Base-by-base conservation (phyloP, 1,284 basidiomycete species). In the Schizophyllum commune region DNA sequence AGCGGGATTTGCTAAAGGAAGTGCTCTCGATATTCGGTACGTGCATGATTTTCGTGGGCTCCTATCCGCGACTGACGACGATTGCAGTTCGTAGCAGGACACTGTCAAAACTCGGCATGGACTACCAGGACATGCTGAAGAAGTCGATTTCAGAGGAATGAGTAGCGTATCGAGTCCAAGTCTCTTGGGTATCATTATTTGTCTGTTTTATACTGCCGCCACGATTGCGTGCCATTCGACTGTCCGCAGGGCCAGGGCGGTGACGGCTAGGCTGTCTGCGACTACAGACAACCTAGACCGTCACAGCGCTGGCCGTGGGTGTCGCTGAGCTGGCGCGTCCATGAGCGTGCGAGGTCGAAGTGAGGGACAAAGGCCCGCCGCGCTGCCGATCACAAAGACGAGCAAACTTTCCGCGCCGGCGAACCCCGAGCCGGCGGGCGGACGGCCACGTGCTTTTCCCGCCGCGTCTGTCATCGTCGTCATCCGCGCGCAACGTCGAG, bases 1-100 rank as follows among this genome's bases (percentile, higher is more conserved):
- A 95, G 71, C 84, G 92, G 22, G 91, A 94, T 66, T 72, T 96
- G 47, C 74, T 94, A 52, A 86, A 83, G 64, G 92, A 94, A 61
- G 88, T 95, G 1, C 69, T 94, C 33, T 76, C 76, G n/a, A 77
- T 88, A 34, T 90, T 94, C 69, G 85, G 91, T 92, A 65, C 61
- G 83, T 58, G 72, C 27, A 21, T 53, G 56, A 6, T 47, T 53
- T 32, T 58, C 1, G 55, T 32, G 13, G 58, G 63, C 52, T 58
- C 60, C 15, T 33, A 32, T 60, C 22, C 59, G 54, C 39, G 63
- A 67, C 9, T 64, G 60, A 32, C 32, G 61, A 13, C 20, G 0
- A 61, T 53, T 56, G 20, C 67, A 93, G 91, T 80, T 39, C 80
- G 82, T 60, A 90, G 88, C 71, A 89, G 88, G 70, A 86, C 85